Evolutionary conservation across 1,284 basidiomycete species (phyloP).

Genomic region (Malassezia japonica): DNA sequence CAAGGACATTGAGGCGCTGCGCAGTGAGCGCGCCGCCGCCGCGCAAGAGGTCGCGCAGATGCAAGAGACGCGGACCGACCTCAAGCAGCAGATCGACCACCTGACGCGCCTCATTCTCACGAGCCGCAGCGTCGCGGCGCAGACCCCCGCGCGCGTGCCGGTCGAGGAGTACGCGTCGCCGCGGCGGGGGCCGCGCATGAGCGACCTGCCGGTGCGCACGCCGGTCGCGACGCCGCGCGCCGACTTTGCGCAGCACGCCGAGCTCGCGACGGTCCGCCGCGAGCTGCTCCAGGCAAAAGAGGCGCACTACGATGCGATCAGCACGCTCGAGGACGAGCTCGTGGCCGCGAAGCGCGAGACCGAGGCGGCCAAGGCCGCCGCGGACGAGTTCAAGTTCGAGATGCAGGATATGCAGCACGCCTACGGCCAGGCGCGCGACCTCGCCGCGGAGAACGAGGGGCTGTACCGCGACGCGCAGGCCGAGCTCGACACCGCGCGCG

Average conservation of each 20-base stretch:
- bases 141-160: not conserved
- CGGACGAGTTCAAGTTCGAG: constrained; percentile 9
- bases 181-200: constrained; percentile 33
- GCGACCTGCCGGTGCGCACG: constrained; percentile 21
- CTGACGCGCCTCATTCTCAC: constrained; percentile 41
- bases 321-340: constrained; percentile 18
- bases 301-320: constrained; percentile 1
- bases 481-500: constrained; percentile 22
- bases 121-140: constrained; percentile 27
- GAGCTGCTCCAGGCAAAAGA: constrained; percentile 18
- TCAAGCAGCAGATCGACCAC: constrained; percentile 39
- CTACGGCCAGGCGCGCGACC: constrained; percentile 17
- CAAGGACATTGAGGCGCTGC: constrained; percentile 22
- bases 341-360: not conserved
- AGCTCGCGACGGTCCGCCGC: constrained; percentile 26
- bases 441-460: constrained; percentile 13
- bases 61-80: constrained; percentile 26
- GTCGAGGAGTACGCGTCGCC: constrained; percentile 21
- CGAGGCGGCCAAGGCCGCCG: constrained; percentile 6
- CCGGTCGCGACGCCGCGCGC: constrained; percentile 18
- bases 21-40: constrained; percentile 23
- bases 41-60: constrained; percentile 30
- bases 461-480: no score
- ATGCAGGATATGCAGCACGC: constrained; percentile 13
- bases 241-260: constrained; percentile 28